A percentile compares a stretch with the other conserved stretches of the same genome.
phyloP scores from a whole-genome alignment of 2,329 filamentous ascomycete species.

The Zymoseptoria ardabiliae region DNA sequence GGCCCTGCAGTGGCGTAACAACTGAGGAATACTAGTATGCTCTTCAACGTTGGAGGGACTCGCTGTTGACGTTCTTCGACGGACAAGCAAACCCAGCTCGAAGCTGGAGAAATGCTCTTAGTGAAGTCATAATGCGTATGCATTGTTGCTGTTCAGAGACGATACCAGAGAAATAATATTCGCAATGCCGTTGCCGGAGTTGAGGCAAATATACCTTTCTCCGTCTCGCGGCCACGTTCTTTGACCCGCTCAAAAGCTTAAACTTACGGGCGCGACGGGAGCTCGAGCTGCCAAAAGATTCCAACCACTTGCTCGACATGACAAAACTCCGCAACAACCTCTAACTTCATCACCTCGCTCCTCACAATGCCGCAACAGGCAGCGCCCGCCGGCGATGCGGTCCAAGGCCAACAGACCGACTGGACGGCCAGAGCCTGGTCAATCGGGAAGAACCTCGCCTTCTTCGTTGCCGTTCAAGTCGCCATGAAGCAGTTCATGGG shows the following conservation, averaged over 20 bases:
- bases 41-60: too few species aligned
- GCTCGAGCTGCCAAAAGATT: background rate
- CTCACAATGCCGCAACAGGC: slow-evolving; percentile 5
- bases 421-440: slow-evolving; percentile 25
- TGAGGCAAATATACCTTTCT: background rate
- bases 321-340: background rate
- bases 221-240: too few species aligned
- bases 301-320: background rate
- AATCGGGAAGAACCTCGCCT: slow-evolving; percentile 48
- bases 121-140: background rate
- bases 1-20: too few species aligned
- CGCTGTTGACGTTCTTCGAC: too few species aligned
- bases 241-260: background rate
- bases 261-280: background rate
- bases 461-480: slow-evolving; percentile 54
- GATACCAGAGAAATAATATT: background rate
- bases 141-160: background rate
- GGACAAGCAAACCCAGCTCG: too few species aligned
- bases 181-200: background rate
- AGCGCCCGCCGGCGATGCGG: slow-evolving; percentile 2
- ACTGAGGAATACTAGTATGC: too few species aligned
- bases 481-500: slow-evolving; percentile 50
- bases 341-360: background rate
- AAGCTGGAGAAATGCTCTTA: too few species aligned
- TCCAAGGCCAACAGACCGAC: slow-evolving; percentile 6